Evolutionary conservation across 2,329 filamentous ascomycete species (phyloP), one percentile per base, ranked within the genome.

Genomic region (Cladobotryum protrusum): DNA sequence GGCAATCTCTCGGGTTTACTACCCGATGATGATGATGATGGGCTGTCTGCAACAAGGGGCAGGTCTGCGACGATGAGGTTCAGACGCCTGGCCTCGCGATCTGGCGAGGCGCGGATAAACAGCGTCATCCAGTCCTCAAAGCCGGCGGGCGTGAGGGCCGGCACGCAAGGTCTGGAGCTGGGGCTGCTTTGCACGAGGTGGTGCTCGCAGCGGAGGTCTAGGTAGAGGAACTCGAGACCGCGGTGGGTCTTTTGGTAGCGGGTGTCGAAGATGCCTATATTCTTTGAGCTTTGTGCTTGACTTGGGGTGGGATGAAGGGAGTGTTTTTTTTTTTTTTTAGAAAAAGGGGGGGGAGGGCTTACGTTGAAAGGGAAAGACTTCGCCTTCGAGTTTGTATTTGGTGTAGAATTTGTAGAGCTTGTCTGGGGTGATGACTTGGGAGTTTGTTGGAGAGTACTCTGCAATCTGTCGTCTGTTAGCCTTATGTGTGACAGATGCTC

Each of bases 351-450:
- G 11, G 13, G n/a, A 14, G 2, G 12, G 53, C 76, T 67, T 68
- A 85, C 85, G 76, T 56, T 78, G 67, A 72, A 88, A 89, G 2
- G 82, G 83, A 62, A 88, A 85, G 3, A 75, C 72, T 59, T 95
- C 89, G 13, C 76, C 69, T 0, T 79, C 68, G 2, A 90, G 64
- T 45, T 75, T 76, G 51, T 86, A 86, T 48, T 80, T 78, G 14
- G 78, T 73, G 62, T 95, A 95, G 57, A 91, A 88, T 43, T 77
- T 75, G 13, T 80, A 75, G 72, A 96, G 78, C 68, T 93, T 93
- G 5, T 80, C 71, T 0, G 89, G 89, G 0, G 85, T 81, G 34
- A 95, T 76, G 39, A 93, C 86, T 14, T 92, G 47, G 2, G 62
- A 65, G 45, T 62, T 58, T 33, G 48, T 52, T 4, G 64, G 63